Conservation (phyloP, 129 eudicot species). For the Artemisia tridentata region DNA sequence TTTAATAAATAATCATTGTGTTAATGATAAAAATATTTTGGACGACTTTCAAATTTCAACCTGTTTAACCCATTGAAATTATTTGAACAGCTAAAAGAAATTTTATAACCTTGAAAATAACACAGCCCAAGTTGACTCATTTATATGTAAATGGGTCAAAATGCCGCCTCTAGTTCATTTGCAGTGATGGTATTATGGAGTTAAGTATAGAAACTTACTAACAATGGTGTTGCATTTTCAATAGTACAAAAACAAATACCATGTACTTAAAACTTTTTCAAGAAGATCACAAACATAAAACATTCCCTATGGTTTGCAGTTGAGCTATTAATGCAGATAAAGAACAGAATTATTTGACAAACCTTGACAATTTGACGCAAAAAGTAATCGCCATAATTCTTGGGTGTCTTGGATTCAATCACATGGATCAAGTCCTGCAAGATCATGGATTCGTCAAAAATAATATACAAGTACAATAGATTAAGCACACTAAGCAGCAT, state of each 20-base stretch:
- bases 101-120: too few relatives aligned
- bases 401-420: conserved; percentile 72
- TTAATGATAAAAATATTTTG: too few relatives aligned
- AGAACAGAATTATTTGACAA: background rate
- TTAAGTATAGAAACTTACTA: background rate
- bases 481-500: background rate
- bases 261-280: background rate
- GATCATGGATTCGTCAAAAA: background rate
- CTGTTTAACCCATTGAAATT: too few relatives aligned
- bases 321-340: background rate
- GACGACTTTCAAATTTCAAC: too few relatives aligned
- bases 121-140: too few relatives aligned
- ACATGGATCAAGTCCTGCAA: conserved; percentile 77
- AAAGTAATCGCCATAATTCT: conserved; percentile 83
- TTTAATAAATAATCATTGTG: too few relatives aligned
- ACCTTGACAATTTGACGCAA: conserved; percentile 93
- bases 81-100: too few relatives aligned
- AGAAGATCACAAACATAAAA: background rate
- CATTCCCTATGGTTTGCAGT: background rate
- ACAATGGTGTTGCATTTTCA: background rate
- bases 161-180: too few relatives aligned
- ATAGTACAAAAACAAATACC: background rate
- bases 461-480: background rate
- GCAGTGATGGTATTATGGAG: background rate
- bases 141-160: too few relatives aligned